Evolutionary conservation across 495 filamentous ascomycete species (phyloP).

Genomic region (Evernia prunastri): DNA sequence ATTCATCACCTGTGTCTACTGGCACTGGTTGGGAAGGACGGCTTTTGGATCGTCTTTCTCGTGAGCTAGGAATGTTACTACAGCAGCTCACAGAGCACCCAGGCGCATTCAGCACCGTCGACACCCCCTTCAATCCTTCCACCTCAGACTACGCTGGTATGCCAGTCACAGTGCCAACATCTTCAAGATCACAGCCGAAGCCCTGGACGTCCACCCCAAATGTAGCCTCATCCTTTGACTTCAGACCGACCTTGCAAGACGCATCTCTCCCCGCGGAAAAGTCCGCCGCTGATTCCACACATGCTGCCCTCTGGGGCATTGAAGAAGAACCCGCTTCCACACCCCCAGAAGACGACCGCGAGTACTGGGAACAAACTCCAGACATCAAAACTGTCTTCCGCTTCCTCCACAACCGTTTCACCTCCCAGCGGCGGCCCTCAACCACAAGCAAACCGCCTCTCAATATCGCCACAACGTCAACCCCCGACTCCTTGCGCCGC

Average conservation of each 20-base stretch:
- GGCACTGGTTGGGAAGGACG: conserved; percentile 65
- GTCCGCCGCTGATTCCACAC: conserved; percentile 29
- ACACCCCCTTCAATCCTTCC: conserved; percentile 54
- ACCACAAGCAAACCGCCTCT: conserved; percentile 30
- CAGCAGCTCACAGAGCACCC: conserved; percentile 74
- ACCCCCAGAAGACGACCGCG: conserved; percentile 37
- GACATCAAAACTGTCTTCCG: conserved; percentile 84
- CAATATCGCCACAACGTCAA: conserved; percentile 40
- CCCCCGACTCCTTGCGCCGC: conserved; percentile 63
- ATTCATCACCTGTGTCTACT: conserved; percentile 33
- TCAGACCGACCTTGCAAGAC: conserved; percentile 34
- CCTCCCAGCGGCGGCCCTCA: conserved; percentile 37
- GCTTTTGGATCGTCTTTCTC: conserved; percentile 75
- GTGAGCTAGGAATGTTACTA: conserved; percentile 77
- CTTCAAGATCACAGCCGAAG: conserved; percentile 29
- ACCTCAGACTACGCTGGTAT: conserved; percentile 48
- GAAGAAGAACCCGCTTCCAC: conserved; percentile 47
- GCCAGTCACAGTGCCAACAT: conserved; percentile 32
- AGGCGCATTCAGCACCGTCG: conserved; percentile 79
- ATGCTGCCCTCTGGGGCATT: conserved; percentile 61
- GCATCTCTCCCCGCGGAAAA: conserved; percentile 26
- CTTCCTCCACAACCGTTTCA: conserved; percentile 72
- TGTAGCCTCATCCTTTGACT: conserved; percentile 43
- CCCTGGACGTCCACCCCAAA: conserved; percentile 22
- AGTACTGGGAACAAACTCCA: conserved; percentile 85